Evolutionary conservation across 495 filamentous ascomycete species (phyloP), one percentile per base, ranked within the genome.

Genomic region (Aspergillus homomorphus): DNA sequence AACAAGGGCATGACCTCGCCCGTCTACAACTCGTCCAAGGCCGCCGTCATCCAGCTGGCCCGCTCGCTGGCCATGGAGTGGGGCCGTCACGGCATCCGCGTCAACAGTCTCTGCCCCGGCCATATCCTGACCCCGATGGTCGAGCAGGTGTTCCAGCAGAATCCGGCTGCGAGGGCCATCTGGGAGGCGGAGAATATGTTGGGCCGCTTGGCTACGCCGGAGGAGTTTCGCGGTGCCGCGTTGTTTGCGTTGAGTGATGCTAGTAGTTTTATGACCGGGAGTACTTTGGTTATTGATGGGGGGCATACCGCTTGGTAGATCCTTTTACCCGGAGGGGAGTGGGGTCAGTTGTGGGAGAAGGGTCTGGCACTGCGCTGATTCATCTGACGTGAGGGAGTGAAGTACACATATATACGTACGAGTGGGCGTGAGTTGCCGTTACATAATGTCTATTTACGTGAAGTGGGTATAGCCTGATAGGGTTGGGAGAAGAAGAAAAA

Each of bases 41-140:
- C 87, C 0, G 86, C 86, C 0, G 84, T 90, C 1, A 80, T 88
- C 20, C 85, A 89, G 69, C 66, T 89, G 4, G 75, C 77, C 0
- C 74, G 86, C 9, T 86, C 81, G 48, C 69, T 89, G 45, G 86
- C 87, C 3, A 89, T 88, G 82, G 87, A 89, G 67, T 90, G 86
- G 87, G 85, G 82, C 7, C 75, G 77, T 7, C 80, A 84, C 19
- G 83, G 85, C 0, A 88, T 91, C 56, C 73, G 87, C 0, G 87
- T 89, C 4, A 90, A 90, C 59, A 80, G 72, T 33, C 73, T 89
- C 1, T 85, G 84, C 53, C 87, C 87, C 0, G 87, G 87, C 0
- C 86, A 90, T 59, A 87, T 90, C 59, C 56, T 88, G 38, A 91
- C 89, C 44, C 86, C 86, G 0, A 89, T 89, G 87, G 86, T 89